These are phyloP conservation scores for Naumovozyma castellii DNA, from an alignment of 805 yeast species.

Conservation along the genomic window DNA sequence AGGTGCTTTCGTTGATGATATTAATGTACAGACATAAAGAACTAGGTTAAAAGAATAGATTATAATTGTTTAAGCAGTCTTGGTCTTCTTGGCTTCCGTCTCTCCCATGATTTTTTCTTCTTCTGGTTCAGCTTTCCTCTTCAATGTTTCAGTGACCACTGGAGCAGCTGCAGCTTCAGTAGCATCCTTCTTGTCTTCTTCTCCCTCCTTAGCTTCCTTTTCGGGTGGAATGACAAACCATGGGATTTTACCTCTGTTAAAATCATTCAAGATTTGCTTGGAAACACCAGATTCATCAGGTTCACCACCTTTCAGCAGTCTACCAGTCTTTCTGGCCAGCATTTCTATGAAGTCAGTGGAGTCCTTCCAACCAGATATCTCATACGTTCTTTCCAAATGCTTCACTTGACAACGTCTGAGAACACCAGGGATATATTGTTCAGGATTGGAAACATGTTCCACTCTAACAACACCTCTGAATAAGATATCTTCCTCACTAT, in stretches of 20 bases:
- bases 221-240: slow-evolving; percentile 96
- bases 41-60: background rate
- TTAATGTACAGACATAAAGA: background rate
- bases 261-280: slow-evolving; percentile 82
- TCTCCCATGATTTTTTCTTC: slow-evolving; percentile 7
- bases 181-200: slow-evolving; percentile 20
- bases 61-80: slow-evolving; percentile 18
- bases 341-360: slow-evolving; percentile 78
- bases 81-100: slow-evolving; percentile 21
- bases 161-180: slow-evolving; percentile 2
- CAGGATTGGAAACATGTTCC: slow-evolving; percentile 94
- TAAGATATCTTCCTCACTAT: slow-evolving; percentile 81
- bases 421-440: slow-evolving; percentile 86
- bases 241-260: slow-evolving; percentile 94
- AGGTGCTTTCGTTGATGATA: background rate
- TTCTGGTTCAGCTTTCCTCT: slow-evolving; percentile 8
- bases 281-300: slow-evolving; percentile 93
- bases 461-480: slow-evolving; percentile 97
- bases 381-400: slow-evolving; percentile 92
- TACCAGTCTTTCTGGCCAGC: slow-evolving; percentile 86
- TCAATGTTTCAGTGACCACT: no score
- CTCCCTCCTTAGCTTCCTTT: slow-evolving; percentile 44
- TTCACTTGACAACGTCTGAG: slow-evolving; percentile 75
- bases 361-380: slow-evolving; percentile 79
- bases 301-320: slow-evolving; percentile 93